Conservation (phyloP, 2,329 filamentous ascomycete genomes). For the Penicillium griseofulvum region DNA sequence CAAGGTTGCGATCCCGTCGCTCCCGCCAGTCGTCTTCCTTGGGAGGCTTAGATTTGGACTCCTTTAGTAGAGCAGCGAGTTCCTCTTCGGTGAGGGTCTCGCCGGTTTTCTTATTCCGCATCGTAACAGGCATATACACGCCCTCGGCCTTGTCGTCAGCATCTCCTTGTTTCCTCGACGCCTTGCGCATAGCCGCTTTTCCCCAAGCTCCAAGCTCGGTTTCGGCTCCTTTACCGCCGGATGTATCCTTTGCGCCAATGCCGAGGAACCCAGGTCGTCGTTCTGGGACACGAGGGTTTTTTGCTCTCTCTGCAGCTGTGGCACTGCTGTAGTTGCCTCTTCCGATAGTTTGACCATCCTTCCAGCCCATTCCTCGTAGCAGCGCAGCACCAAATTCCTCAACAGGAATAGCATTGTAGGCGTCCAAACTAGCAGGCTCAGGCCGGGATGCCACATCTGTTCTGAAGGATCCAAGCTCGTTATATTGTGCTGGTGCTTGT, state of each 20-base stretch:
- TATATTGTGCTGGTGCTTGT: conserved; percentile 26
- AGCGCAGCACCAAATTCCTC: conserved; percentile 92
- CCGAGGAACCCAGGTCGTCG: conserved; percentile 78
- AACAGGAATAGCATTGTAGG: conserved; percentile 85
- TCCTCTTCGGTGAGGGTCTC: conserved; percentile 63
- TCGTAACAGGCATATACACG: conserved; percentile 61
- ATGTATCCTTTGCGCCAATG: conserved; percentile 79
- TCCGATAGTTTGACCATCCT: conserved; percentile 63
- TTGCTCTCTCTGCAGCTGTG: conserved; percentile 45
- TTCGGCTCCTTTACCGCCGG: conserved; percentile 52
- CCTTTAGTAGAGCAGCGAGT: conserved; percentile 52
- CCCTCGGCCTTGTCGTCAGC: conserved; percentile 45
- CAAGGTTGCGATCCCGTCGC: conserved; percentile 45
- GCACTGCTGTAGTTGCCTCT: conserved; percentile 50
- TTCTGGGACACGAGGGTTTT: conserved; percentile 64
- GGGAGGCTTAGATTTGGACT: conserved; percentile 45
- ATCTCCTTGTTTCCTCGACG: conserved; percentile 57
- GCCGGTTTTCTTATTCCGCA: conserved; percentile 62
- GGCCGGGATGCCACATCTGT: conserved; percentile 70
- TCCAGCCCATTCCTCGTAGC: conserved; percentile 93
- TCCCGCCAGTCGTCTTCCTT: conserved; percentile 47
- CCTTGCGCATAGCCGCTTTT: conserved; percentile 56
- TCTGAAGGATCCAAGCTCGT: conserved; percentile 60
- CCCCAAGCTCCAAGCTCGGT: conserved; percentile 80
- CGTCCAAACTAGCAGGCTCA: conserved; percentile 71